Base-by-base conservation (phyloP, 805 yeast species). In the Myxozyma vanderwaltii region DNA sequence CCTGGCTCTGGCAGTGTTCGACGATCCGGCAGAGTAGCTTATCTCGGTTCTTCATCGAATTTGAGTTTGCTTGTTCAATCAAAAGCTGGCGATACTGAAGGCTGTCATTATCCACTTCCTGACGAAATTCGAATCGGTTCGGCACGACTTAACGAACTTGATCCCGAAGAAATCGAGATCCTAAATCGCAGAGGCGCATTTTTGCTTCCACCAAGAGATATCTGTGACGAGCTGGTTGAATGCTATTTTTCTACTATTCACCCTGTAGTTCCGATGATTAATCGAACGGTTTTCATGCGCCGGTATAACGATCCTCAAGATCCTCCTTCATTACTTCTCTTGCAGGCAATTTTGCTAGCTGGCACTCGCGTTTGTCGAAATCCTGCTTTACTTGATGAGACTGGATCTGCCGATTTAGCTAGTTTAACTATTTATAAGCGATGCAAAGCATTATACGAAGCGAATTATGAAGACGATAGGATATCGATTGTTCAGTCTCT, bases 391-490 rank as follows among this genome's bases (percentile, higher is more conserved):
- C 73, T 75, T 55, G 89, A 81, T 68, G 69, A 75, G 35, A 69
- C 65, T 41, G 80, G 76, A 0, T 72, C 80, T 12, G 75, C 81
- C 36, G 81, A 82, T 58, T 75, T 79, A 49, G 82, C 87, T 48
- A 74, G 82, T 50, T 73, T 81, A 58, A 82, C 88, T 2, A 82
- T 88, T 60, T 84, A 84, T 72, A 80, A 83, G 64, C 78, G 95
- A 17, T 91, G 91, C 3, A 86, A 85, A 73, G 88, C 90, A 0
- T 73, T 89, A 26, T 86, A 82, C 70, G 92, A 88, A 67, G 81
- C 88, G 1, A 82, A 81, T 63, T 82, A 82, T 64, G 94, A 88
- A 72, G 74, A 79, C 33, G 90, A 87, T 67, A 82, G 88, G 1
- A 75, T 85, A 1, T 74, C 82, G 4, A 73, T 85, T 24, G 77